Base-by-base conservation (phyloP, 768 basidiomycete genomes). In the Pseudohyphozyma bogoriensis region DNA sequence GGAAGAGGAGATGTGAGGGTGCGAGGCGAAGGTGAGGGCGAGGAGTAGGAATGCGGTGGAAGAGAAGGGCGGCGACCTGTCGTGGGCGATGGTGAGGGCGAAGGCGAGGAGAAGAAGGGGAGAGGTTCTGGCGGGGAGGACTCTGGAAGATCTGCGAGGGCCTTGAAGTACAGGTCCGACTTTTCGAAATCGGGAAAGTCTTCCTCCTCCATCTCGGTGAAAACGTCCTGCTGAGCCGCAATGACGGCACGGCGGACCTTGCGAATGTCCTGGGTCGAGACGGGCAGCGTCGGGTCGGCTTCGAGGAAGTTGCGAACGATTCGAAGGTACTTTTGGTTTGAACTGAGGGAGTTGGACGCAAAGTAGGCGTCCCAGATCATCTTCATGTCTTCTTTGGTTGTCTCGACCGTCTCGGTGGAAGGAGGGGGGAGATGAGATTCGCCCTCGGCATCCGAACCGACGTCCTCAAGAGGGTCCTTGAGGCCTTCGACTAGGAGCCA, bases 401-500 rank as follows among this genome's bases (percentile, higher is more conserved):
- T 88, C 8, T 45, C 42, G 15, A 54, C 29, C 3, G 79, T 77
- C 10, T 78, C 36, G 78, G 73, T 59, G 80, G 82, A 57, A 82
- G 79, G 50, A 83, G 36, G 35, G 47, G 33, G 35, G 28, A 79
- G 53, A 80, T 78, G 44, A n/a, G 20, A 36, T 5, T 22, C 18
- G 5, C 32, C 18, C 1, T 12, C 33, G 22, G 40, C 26, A 36
- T 33, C 36, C 29, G 82, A 81, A 53, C 82, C 82, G 36, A 82
- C 85, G 26, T 83, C 81, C 73, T 95, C 92, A 31, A 99, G 75
- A 1, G 95, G 95, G 67, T 93, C 89, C 76, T 96, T 96, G 80
- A 97, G 93, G 59, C 89, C 89, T 75, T 99, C 91, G 3, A 96
- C 88, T 0, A 90, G 89, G 2, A 97, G 78, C 93, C 93, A 97